A percentile compares a stretch with the other conserved stretches of the same genome.
phyloP scores from a whole-genome alignment of 768 basidiomycete genomes.

The Amanita molliuscula region DNA sequence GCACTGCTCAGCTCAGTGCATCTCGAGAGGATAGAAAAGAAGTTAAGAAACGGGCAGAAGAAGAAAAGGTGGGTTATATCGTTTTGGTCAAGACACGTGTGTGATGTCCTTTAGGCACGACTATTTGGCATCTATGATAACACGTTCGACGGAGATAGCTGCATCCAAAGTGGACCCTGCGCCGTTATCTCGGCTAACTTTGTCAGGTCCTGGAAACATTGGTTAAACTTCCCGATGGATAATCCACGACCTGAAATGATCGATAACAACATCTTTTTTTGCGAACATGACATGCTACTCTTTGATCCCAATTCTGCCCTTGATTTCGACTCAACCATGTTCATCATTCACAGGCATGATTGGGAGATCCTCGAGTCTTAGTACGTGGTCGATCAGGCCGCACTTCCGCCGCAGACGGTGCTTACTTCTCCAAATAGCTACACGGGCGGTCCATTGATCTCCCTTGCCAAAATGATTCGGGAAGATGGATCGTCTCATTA shows the following conservation, averaged over 20 bases:
- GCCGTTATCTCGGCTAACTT: constrained; percentile 56
- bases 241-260: constrained; percentile 46
- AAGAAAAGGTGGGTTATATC: constrained; percentile 55
- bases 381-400: constrained; percentile 24
- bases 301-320: constrained; percentile 55
- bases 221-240: constrained; percentile 51
- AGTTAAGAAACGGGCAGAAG: constrained; percentile 56
- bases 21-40: constrained; percentile 56
- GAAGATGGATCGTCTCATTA: constrained; percentile 24
- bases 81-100: constrained; percentile 7
- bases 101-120: constrained; percentile 34
- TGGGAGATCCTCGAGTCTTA: constrained; percentile 52
- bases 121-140: constrained; percentile 56
- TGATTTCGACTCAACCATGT: constrained; percentile 48
- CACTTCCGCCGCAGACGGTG: constrained; percentile 1
- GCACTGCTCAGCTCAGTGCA: constrained; percentile 42
- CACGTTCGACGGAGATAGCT: constrained; percentile 31
- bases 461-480: constrained; percentile 14
- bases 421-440: constrained; percentile 33
- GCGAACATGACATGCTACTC: constrained; percentile 51
- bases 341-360: constrained; percentile 48
- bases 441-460: constrained; percentile 41
- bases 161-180: constrained; percentile 39
- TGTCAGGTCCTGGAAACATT: constrained; percentile 56
- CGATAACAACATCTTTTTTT: constrained; percentile 55